phyloP scores from a whole-genome alignment of 495 filamentous ascomycete species.

The Collariella sp. region DNA sequence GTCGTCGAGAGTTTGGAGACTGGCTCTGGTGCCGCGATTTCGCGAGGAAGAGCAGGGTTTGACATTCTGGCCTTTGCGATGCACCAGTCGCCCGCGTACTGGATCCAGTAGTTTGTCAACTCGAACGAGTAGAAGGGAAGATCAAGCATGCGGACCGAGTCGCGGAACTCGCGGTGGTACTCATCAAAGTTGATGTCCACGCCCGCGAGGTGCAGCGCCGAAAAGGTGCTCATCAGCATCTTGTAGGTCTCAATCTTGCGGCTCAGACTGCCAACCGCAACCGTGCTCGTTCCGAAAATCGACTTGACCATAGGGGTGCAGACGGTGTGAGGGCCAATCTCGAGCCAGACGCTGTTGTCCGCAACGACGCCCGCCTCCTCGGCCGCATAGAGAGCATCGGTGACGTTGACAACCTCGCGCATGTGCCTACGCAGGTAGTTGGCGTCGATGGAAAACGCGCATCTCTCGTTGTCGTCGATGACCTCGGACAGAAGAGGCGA shows the following conservation, averaged over 20 bases:
- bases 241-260: no score
- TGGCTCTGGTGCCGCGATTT: background rate
- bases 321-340: slow-evolving; percentile 64
- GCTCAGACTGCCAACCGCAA: no score
- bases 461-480: slow-evolving; percentile 43
- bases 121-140: slow-evolving; percentile 68
- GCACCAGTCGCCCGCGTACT: slow-evolving; percentile 40
- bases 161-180: slow-evolving; percentile 58
- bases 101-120: slow-evolving; percentile 71
- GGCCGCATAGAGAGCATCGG: slow-evolving; percentile 51
- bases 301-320: slow-evolving; percentile 62
- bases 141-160: slow-evolving; percentile 46
- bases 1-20: background rate
- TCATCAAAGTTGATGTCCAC: slow-evolving; percentile 62
- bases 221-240: no score
- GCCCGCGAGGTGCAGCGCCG: slow-evolving; percentile 50
- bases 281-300: slow-evolving; percentile 52
- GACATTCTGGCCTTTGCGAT: background rate
- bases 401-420: slow-evolving; percentile 67
- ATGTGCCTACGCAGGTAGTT: slow-evolving; percentile 59
- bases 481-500: slow-evolving; percentile 59
- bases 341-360: slow-evolving; percentile 52
- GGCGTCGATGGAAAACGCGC: slow-evolving; percentile 47
- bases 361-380: slow-evolving; percentile 41
- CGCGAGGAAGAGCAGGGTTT: background rate